Evolutionary conservation across 2,329 filamentous ascomycete species (phyloP).

Genomic region (Shiraia sp.): DNA sequence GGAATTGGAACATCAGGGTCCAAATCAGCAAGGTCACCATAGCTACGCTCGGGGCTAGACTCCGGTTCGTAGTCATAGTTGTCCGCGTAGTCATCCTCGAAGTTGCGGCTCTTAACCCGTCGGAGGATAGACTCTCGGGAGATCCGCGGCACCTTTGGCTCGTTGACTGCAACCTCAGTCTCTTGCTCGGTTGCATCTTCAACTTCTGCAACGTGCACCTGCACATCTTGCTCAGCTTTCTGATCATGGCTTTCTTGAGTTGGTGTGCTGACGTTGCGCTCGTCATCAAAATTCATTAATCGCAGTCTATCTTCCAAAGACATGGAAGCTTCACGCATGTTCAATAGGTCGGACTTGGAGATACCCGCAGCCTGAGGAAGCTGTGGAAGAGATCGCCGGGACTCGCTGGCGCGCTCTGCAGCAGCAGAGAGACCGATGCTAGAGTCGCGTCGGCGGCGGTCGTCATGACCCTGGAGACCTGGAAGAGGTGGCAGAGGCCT

Average conservation of each 20-base stretch:
- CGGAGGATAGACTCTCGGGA: constrained; percentile 92
- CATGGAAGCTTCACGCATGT: constrained; percentile 74
- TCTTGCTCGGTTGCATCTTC: constrained; percentile 36
- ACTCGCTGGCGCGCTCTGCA: constrained; percentile 70
- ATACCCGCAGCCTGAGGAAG: constrained; percentile 69
- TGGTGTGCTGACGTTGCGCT: constrained; percentile 41
- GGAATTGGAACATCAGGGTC: constrained; percentile 92
- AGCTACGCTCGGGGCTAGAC: constrained; percentile 61
- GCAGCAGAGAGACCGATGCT: constrained; percentile 69
- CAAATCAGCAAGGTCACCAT: constrained; percentile 58
- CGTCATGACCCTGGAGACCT: constrained; percentile 63
- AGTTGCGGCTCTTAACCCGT: constrained; percentile 71
- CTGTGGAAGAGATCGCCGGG: constrained; percentile 71
- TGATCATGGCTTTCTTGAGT: constrained; percentile 42
- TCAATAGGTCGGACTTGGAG: constrained; percentile 77
- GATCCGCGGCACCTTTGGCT: constrained; percentile 75
- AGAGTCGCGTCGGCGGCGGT: constrained; percentile 56
- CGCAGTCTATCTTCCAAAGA: constrained; percentile 82
- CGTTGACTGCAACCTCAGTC: constrained; percentile 40
- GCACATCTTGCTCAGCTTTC: constrained; percentile 27
- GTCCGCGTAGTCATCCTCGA: constrained; percentile 56
- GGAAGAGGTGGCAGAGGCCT: constrained; percentile 87
- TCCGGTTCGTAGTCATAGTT: constrained; percentile 44
- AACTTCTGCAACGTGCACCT: constrained; percentile 39
- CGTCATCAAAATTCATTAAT: constrained; percentile 80